phyloP scores from a whole-genome alignment of 1,284 basidiomycete species.

The Meira miltonrushii region DNA sequence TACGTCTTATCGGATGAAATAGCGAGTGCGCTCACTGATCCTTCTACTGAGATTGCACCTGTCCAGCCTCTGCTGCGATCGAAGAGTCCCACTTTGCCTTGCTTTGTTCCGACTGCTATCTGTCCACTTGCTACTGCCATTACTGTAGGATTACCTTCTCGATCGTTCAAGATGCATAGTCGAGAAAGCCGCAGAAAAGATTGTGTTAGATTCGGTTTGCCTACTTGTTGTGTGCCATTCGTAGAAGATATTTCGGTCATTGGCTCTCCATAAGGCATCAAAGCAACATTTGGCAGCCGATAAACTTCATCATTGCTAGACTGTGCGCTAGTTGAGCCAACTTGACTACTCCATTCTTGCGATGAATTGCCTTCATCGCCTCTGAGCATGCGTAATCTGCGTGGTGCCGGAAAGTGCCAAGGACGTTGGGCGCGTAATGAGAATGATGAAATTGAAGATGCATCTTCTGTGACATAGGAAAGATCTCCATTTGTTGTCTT shows the following conservation, averaged over 20 bases:
- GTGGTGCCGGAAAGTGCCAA: slow-evolving; percentile 6
- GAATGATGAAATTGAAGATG: not conserved
- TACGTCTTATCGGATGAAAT: slow-evolving; percentile 91
- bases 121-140: slow-evolving; percentile 74
- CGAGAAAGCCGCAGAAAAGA: slow-evolving; percentile 1
- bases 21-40: slow-evolving; percentile 81
- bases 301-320: not conserved
- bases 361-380: not conserved
- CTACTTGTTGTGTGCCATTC: not conserved
- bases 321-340: not conserved
- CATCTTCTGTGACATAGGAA: slow-evolving; percentile 9
- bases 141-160: slow-evolving; percentile 58
- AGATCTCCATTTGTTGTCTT: not conserved
- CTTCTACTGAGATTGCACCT: slow-evolving; percentile 53
- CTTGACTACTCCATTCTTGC: not conserved
- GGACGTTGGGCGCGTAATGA: not conserved
- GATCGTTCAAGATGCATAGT: slow-evolving; percentile 8
- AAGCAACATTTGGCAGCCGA: not conserved
- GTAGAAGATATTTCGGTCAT: not conserved
- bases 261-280: slow-evolving; percentile 8
- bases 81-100: slow-evolving; percentile 70
- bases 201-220: not conserved
- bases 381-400: not conserved
- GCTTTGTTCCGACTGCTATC: slow-evolving; percentile 79
- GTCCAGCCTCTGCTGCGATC: slow-evolving; percentile 35